A percentile compares a stretch with the other conserved stretches of the same genome.
These are phyloP conservation scores for Aspergillus glaucus DNA, from an alignment of 2,329 filamentous ascomycete genomes.

Conservation along the genomic window DNA sequence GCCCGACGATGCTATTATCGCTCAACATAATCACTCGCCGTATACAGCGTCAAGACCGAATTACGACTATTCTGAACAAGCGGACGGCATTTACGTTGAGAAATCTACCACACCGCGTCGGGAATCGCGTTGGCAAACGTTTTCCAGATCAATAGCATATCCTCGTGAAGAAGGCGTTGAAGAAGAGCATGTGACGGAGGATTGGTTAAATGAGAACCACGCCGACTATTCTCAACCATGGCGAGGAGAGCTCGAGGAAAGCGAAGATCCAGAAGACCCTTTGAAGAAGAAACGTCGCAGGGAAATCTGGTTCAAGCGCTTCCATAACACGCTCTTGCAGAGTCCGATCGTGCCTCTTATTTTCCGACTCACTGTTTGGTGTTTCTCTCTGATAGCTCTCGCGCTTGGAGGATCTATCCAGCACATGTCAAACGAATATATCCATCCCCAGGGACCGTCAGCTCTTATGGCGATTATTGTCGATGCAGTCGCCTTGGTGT, in stretches of 20 bases:
- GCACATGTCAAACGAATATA: slow-evolving; percentile 47
- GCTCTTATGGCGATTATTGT: slow-evolving; percentile 84
- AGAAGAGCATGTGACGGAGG: slow-evolving; percentile 37
- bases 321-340: slow-evolving; percentile 65
- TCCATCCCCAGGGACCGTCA: slow-evolving; percentile 60
- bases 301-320: slow-evolving; percentile 51
- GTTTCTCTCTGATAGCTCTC: slow-evolving; percentile 75
- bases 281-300: slow-evolving; percentile 46
- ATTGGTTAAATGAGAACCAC: slow-evolving; percentile 42
- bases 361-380: slow-evolving; percentile 74
- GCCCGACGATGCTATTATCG: slow-evolving; percentile 36
- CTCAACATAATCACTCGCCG: slow-evolving; percentile 42
- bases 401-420: slow-evolving; percentile 72
- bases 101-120: slow-evolving; percentile 13
- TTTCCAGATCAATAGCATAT: slow-evolving; percentile 38
- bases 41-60: slow-evolving; percentile 22
- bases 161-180: slow-evolving; percentile 30
- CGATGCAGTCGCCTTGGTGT: slow-evolving; percentile 80
- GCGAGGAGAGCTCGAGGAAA: slow-evolving; percentile 43
- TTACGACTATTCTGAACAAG: slow-evolving; percentile 5
- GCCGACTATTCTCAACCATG: slow-evolving; percentile 46
- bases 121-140: slow-evolving; percentile 43
- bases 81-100: slow-evolving; percentile 3
- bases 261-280: slow-evolving; percentile 46
- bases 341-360: slow-evolving; percentile 80